Percentiles rank a stretch among this genome's conserved stretches.
Evolutionary conservation across 306 rosid genomes (phyloP).

Genomic region (Senna siamea): DNA sequence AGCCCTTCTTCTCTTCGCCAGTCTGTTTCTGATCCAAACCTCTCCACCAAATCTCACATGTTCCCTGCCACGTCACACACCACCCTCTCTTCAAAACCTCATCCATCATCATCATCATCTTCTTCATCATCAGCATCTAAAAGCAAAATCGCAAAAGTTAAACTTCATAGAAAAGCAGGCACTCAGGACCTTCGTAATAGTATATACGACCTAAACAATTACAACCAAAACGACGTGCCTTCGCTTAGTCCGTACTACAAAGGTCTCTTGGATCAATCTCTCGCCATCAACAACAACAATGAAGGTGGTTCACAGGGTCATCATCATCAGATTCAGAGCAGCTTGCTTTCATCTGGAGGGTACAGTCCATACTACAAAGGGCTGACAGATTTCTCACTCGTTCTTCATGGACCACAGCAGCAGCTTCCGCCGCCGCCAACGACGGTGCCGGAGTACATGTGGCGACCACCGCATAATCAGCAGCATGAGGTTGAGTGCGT

Average conservation of each 20-base stretch:
- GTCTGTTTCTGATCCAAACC: slow-evolving; percentile 13
- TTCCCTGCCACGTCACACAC: slow-evolving; percentile 13
- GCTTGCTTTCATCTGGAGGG: background rate
- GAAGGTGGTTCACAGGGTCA: background rate
- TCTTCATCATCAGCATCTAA: background rate
- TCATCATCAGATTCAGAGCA: background rate
- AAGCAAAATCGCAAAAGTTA: too few relatives aligned
- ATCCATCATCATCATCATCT: background rate
- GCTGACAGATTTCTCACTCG: background rate
- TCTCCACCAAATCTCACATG: slow-evolving; percentile 7
- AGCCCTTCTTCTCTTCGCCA: slow-evolving; percentile 1
- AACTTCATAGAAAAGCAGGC: too few relatives aligned
- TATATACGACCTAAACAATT: too few relatives aligned
- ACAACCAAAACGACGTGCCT: background rate
- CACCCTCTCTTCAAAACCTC: background rate
- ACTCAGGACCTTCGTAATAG: background rate
- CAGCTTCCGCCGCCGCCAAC: too few relatives aligned
- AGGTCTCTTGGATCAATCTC: background rate
- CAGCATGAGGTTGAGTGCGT: too few relatives aligned
- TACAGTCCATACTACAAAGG: slow-evolving; percentile 26
- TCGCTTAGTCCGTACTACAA: background rate
- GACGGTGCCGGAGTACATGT: too few relatives aligned
- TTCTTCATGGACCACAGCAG: background rate
- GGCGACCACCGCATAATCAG: too few relatives aligned
- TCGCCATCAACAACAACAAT: background rate